A percentile compares a stretch with the other conserved stretches of the same genome.
Evolutionary conservation across 306 rosid genomes (phyloP).

Genomic region (Sophora flavescens): DNA sequence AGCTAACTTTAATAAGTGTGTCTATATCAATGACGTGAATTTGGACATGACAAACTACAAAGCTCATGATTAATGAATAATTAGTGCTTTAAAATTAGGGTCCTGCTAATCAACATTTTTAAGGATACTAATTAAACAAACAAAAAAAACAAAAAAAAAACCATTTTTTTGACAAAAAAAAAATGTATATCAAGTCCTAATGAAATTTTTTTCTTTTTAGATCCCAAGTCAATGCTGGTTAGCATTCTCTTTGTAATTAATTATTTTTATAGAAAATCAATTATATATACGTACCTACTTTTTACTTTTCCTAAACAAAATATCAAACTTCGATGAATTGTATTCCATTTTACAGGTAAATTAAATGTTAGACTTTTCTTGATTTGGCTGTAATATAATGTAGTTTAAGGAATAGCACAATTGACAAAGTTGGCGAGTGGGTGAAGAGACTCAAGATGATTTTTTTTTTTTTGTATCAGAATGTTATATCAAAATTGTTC

Average conservation of each 20-base stretch:
- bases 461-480: constrained; percentile 7
- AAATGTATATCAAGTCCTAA: too few species aligned
- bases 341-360: not conserved
- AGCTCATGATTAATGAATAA: not conserved
- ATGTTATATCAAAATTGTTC: not conserved
- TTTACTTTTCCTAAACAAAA: not conserved
- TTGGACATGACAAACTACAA: not conserved
- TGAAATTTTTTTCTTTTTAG: too few species aligned
- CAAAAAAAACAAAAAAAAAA: too few species aligned
- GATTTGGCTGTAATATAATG: not conserved
- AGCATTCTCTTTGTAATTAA: too few species aligned
- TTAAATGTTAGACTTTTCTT: not conserved
- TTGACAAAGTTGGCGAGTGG: constrained; percentile 31
- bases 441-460: not conserved
- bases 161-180: too few species aligned
- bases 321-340: not conserved
- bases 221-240: too few species aligned
- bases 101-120: too few species aligned
- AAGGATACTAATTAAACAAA: too few species aligned
- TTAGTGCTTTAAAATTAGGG: not conserved
- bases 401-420: constrained; percentile 1
- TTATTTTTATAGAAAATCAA: not conserved
- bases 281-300: not conserved
- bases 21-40: not conserved
- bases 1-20: not conserved